A percentile compares a stretch with the other conserved stretches of the same genome.
These are phyloP conservation scores for Hyaloscypha hepaticicola DNA, from an alignment of 495 filamentous ascomycete genomes.

Conservation along the genomic window DNA sequence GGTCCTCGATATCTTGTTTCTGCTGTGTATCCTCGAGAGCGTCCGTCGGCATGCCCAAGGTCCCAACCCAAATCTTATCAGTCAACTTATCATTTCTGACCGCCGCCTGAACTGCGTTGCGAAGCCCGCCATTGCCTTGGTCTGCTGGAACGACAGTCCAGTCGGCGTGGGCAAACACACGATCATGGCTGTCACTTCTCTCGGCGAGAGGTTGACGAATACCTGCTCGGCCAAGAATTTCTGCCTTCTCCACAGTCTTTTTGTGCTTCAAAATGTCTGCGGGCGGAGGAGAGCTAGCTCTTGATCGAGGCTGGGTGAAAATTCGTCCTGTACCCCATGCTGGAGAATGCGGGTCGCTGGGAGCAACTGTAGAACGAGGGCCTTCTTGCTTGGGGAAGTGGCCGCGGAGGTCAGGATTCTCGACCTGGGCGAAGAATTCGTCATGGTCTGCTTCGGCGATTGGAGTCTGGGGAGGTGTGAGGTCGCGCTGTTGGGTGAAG, in stretches of 20 bases:
- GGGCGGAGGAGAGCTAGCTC: conserved; percentile 64
- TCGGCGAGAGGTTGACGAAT: conserved; percentile 43
- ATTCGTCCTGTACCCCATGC: conserved; percentile 66
- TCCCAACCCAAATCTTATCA: conserved; percentile 84
- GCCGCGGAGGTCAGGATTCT: conserved; percentile 45
- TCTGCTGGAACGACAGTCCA: conserved; percentile 85
- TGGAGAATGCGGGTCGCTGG: conserved; percentile 63
- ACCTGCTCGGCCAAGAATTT: conserved; percentile 46
- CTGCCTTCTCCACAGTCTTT: conserved; percentile 48
- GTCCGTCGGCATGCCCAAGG: conserved; percentile 89
- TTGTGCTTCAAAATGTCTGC: conserved; percentile 70
- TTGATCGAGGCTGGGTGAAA: conserved; percentile 73
- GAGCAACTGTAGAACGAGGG: conserved; percentile 38
- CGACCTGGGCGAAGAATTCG: conserved; percentile 62
- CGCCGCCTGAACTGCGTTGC: conserved; percentile 80
- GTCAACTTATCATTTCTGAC: conserved; percentile 59
- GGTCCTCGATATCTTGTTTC: conserved; percentile 75
- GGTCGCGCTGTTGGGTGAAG: conserved; percentile 42
- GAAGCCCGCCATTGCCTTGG: conserved; percentile 86
- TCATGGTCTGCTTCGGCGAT: conserved; percentile 61
- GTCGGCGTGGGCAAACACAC: conserved; percentile 61
- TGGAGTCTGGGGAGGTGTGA: conserved; percentile 58
- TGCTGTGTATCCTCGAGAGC: conserved; percentile 64
- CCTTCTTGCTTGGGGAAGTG: conserved; percentile 39
- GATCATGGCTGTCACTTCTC: conserved; percentile 58